Conservation (phyloP, 805 yeast species). For the Schizosaccharomyces pombe region ASM294v3 CU329670.1:2514001-2514500, state of each 20-base stretch:
- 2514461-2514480: background rate
- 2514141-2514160: slow-evolving; percentile 34
- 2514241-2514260: slow-evolving; percentile 14
- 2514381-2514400: background rate
- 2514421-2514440: background rate
- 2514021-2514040: slow-evolving; percentile 82
- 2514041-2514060: slow-evolving; percentile 68
- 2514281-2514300: slow-evolving; percentile 30
- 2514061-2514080: slow-evolving; percentile 79
- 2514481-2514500: background rate
- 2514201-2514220: slow-evolving; percentile 34
- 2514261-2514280: slow-evolving; percentile 9
- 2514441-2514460: background rate
- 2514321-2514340: slow-evolving; percentile 45
- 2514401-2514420: background rate
- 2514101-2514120: slow-evolving; percentile 85
- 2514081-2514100: slow-evolving; percentile 70
- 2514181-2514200: slow-evolving; percentile 50
- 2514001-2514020: slow-evolving; percentile 69
- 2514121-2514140: slow-evolving; percentile 60
- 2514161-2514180: slow-evolving; percentile 30
- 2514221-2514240: slow-evolving; percentile 31
- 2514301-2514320: slow-evolving; percentile 64
- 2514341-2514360: slow-evolving; percentile 13
- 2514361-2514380: background rate